These are phyloP conservation scores for Coemansia interrupta DNA, from an alignment of 192 early-diverging fungal species.

Conservation along the genomic window DNA sequence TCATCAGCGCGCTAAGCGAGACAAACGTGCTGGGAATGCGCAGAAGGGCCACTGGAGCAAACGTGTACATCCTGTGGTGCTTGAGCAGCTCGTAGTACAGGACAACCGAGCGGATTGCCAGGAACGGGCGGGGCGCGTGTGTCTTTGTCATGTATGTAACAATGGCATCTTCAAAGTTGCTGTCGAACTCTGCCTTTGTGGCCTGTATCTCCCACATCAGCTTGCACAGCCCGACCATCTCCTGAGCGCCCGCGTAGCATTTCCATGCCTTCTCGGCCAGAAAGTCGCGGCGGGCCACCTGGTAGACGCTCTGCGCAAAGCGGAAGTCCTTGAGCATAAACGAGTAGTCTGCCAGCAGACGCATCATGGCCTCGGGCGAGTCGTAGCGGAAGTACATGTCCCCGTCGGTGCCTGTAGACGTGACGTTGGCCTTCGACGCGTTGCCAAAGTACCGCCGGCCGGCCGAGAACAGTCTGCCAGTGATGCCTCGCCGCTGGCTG, in stretches of 20 bases:
- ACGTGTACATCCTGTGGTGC: constrained; percentile 62
- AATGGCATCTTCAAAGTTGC: constrained; percentile 70
- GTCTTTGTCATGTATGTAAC: constrained; percentile 62
- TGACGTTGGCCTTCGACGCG: constrained; percentile 16
- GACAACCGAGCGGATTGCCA: constrained; percentile 69
- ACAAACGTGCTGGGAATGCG: constrained; percentile 43
- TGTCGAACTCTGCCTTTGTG: constrained; percentile 52
- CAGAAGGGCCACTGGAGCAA: constrained; percentile 62
- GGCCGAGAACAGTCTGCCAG: constrained; percentile 82
- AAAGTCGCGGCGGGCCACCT: constrained; percentile 84
- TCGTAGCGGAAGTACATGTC: constrained; percentile 58
- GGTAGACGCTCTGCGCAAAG: constrained; percentile 86
- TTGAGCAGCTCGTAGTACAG: constrained; percentile 82
- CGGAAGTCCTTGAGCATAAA: constrained; percentile 95
- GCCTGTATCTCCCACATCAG: constrained; percentile 65
- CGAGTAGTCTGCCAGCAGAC: constrained; percentile 90
- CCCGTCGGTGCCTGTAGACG: constrained; percentile 23
- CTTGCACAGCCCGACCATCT: constrained; percentile 87
- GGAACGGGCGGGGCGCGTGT: constrained; percentile 55
- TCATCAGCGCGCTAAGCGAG: constrained; percentile 69
- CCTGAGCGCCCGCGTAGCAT: constrained; percentile 75
- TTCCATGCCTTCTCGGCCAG: constrained; percentile 72
- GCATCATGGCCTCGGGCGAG: constrained; percentile 88
- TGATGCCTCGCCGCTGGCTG: constrained; percentile 77
- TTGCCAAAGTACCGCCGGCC: constrained; percentile 82